These are phyloP conservation scores for Stygiomarasmius scandens DNA, from an alignment of 1,284 basidiomycete species.

Conservation along the genomic window DNA sequence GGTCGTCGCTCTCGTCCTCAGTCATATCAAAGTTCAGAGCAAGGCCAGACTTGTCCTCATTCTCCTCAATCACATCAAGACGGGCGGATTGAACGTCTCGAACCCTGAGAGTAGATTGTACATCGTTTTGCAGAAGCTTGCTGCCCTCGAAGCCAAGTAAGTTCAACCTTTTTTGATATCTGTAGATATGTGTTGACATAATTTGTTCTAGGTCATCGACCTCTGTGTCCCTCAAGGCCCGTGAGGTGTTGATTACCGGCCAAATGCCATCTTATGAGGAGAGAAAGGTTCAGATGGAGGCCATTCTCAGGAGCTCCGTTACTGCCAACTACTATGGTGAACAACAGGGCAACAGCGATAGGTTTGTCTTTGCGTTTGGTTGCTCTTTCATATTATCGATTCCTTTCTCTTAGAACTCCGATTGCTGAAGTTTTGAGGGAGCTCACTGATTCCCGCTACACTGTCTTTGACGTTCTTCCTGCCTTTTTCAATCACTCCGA, in stretches of 20 bases:
- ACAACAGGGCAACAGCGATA: constrained; percentile 58
- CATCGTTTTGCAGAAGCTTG: constrained; percentile 77
- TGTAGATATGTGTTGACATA: constrained; percentile 4
- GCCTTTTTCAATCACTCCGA: constrained; percentile 93
- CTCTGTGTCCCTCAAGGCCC: constrained; percentile 91
- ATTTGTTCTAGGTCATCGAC: constrained; percentile 68
- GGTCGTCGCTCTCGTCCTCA: constrained; percentile 86
- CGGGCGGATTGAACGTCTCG: constrained; percentile 71
- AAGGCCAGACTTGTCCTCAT: constrained; percentile 89
- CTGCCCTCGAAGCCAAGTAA: constrained; percentile 85
- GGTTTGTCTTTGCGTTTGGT: constrained; percentile 38
- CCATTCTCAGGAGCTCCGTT: constrained; percentile 88
- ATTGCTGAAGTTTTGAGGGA: constrained; percentile 88
- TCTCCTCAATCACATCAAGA: constrained; percentile 89
- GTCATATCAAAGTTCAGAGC: constrained; percentile 93
- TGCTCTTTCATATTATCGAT: neutral
- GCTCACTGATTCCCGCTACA: constrained; percentile 94
- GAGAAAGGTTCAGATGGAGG: constrained; percentile 92
- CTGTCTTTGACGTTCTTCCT: constrained; percentile 96
- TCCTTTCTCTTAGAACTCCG: constrained; percentile 63
- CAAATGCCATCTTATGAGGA: constrained; percentile 98
- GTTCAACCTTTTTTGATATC: constrained; percentile 26
- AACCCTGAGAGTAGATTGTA: constrained; percentile 71
- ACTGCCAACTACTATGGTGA: constrained; percentile 90
- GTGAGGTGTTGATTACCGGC: constrained; percentile 94